These are phyloP conservation scores for Apiospora pterosperma DNA, from an alignment of 2,329 filamentous ascomycete species.

Conservation along the genomic window DNA sequence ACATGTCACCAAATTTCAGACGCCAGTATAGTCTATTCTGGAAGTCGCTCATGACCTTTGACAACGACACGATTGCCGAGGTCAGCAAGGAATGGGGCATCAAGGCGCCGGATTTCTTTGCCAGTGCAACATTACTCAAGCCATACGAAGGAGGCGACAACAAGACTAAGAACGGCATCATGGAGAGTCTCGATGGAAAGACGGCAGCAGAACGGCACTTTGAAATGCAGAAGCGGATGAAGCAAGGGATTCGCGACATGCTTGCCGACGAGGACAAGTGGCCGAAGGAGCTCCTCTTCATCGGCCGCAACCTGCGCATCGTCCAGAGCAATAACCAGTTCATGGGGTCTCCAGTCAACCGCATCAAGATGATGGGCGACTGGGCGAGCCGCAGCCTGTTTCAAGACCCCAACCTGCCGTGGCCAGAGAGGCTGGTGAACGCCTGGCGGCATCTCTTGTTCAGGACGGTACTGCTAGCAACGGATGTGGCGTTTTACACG, in stretches of 20 bases:
- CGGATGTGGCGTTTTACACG: constrained; percentile 81
- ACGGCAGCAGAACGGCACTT: constrained; percentile 72
- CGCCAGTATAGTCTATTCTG: constrained; percentile 87
- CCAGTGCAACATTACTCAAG: constrained; percentile 81
- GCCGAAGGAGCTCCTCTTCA: constrained; percentile 88
- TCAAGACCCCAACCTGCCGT: constrained; percentile 64
- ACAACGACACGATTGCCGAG: constrained; percentile 72
- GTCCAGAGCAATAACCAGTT: constrained; percentile 93
- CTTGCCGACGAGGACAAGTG: constrained; percentile 83
- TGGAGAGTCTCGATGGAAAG: constrained; percentile 56
- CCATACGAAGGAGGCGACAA: constrained; percentile 85
- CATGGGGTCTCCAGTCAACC: constrained; percentile 83
- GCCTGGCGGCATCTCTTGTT: constrained; percentile 81
- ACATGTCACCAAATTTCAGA: constrained; percentile 79
- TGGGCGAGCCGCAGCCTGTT: constrained; percentile 87
- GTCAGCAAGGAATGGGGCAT: constrained; percentile 84
- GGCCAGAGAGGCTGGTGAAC: constrained; percentile 61
- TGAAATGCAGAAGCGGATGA: constrained; percentile 84
- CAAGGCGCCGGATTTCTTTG: constrained; percentile 85
- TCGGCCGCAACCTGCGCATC: constrained; percentile 87
- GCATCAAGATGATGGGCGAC: constrained; percentile 87
- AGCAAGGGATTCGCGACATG: constrained; percentile 63
- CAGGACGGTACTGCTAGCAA: constrained; percentile 68
- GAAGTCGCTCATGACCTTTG: constrained; percentile 91
- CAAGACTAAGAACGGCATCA: constrained; percentile 62